These are phyloP conservation scores for Barbarea vulgaris DNA, from an alignment of 345 rosid species.

Conservation along the genomic window DNA sequence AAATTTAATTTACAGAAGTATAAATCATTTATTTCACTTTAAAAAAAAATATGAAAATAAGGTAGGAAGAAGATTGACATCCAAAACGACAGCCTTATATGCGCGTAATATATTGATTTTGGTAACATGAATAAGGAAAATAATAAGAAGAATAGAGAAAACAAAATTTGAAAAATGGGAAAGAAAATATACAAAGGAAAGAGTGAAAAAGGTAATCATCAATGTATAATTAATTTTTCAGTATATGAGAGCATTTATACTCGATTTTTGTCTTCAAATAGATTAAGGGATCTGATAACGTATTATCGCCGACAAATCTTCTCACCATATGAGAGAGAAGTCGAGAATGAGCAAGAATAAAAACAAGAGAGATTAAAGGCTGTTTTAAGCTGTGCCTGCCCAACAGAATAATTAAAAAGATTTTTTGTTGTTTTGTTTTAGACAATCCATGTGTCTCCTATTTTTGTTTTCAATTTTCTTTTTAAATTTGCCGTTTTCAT, in stretches of 20 bases:
- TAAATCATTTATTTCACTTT: not conserved
- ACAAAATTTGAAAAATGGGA: slow-evolving; percentile 6
- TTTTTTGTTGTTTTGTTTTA: slow-evolving; percentile 24
- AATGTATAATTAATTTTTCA: slow-evolving; percentile 5
- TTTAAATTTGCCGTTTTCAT: not conserved
- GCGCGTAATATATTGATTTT: slow-evolving; percentile 23
- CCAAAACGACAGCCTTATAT: slow-evolving; percentile 42
- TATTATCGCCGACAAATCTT: slow-evolving; percentile 42
- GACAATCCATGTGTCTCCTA: slow-evolving; percentile 37
- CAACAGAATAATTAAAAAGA: slow-evolving; percentile 3
- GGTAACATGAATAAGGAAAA: not conserved
- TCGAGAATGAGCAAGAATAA: not conserved
- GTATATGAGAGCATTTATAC: slow-evolving; percentile 19
- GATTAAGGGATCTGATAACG: slow-evolving; percentile 28
- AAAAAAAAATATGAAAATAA: slow-evolving; percentile 16
- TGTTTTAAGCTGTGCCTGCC: slow-evolving; percentile 33
- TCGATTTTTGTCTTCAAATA: slow-evolving; percentile 12
- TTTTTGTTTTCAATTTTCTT: slow-evolving; percentile 2
- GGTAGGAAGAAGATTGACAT: slow-evolving; percentile 36
- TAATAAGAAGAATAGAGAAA: not conserved
- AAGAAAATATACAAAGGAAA: slow-evolving; percentile 11
- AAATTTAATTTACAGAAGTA: slow-evolving; percentile 15
- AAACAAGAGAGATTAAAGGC: slow-evolving; percentile 12
- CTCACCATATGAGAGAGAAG: slow-evolving; percentile 3
- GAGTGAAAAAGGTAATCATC: slow-evolving; percentile 16